Conservation (phyloP, 345 rosid genomes). For the Eucalyptus sideroxylon region DNA sequence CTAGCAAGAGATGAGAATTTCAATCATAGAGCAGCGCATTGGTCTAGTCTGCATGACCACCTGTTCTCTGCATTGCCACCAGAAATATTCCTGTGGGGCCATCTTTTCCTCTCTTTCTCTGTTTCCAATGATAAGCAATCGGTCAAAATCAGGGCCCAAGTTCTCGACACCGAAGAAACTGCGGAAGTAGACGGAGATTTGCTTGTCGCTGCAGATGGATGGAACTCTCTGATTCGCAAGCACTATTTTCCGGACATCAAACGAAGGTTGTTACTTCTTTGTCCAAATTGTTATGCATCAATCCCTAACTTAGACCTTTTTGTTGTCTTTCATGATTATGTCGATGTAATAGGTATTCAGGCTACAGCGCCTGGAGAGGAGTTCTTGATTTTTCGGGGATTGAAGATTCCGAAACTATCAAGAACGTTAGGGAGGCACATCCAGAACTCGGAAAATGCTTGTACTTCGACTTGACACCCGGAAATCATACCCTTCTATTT, state of each 20-base stretch:
- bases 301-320: not conserved
- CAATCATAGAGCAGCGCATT: slow-evolving; percentile 61
- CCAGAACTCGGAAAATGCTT: slow-evolving; percentile 56
- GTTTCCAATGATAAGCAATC: slow-evolving; percentile 19
- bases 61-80: slow-evolving; percentile 32
- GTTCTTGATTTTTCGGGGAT: slow-evolving; percentile 42
- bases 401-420: slow-evolving; percentile 36
- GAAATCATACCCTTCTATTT: slow-evolving; percentile 39
- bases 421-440: slow-evolving; percentile 24
- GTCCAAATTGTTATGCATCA: not conserved
- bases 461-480: slow-evolving; percentile 33
- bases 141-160: slow-evolving; percentile 34
- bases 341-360: slow-evolving; percentile 38
- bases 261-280: slow-evolving; percentile 29
- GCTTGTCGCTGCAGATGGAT: slow-evolving; percentile 78
- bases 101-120: slow-evolving; percentile 35
- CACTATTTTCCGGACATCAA: slow-evolving; percentile 41
- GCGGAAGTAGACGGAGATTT: slow-evolving; percentile 43
- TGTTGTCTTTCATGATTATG: not conserved
- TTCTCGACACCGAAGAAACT: slow-evolving; percentile 22
- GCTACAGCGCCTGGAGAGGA: slow-evolving; percentile 82
- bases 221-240: slow-evolving; percentile 44
- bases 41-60: slow-evolving; percentile 60
- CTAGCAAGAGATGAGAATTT: slow-evolving; percentile 52
- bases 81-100: slow-evolving; percentile 53